Evolutionary conservation across 441 rosid species (phyloP), one percentile per base, ranked within the genome.

Genomic region (Croton laevigatus): DNA sequence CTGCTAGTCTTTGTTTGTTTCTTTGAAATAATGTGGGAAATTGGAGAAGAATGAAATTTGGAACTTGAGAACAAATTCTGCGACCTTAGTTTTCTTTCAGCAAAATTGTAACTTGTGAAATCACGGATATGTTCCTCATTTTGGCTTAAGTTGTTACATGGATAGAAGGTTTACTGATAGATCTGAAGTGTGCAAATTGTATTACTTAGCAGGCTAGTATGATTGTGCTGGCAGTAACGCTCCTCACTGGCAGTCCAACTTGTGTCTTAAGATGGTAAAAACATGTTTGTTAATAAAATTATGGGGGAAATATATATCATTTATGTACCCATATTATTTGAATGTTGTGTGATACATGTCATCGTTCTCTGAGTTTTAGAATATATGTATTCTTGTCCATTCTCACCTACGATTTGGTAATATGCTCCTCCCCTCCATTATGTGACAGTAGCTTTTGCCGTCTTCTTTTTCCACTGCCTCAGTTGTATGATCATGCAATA

Each of bases 1-100:
- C 67, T 60, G 71, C 73, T 76, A 69, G 73, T 13, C 68, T 68
- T 16, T 71, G 58, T 68, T 49, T 12, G 9, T n/a, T 57, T 57
- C 58, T n/a, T 8, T 45, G 46, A 17, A 1, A 1, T 32, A 32
- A 27, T 27, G 38, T 40, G 32, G 46, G 27, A 5, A 14, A 48
- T 8, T 8, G n/a, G 16, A 37, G 22, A 51, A 65, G 17, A 10
- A 38, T 55, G 5, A 34, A 64, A 46, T 5, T 58, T 64, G 59
- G 37, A 62, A 53, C 32, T 48, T 14, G 45, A 34, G 52, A 46
- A 62, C 34, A 9, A 27, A 37, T 13, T 36, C 42, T 13, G 51
- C 11, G 49, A 37, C 40, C 13, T 58, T 58, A 27, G 40, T 4
- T 17, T 1, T 53, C 5, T 22, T 68, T 16, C 16, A 42, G 60